Evolutionary conservation across 768 basidiomycete species (phyloP), one percentile per base, ranked within the genome.

Genomic region (Lactarius trivialis): DNA sequence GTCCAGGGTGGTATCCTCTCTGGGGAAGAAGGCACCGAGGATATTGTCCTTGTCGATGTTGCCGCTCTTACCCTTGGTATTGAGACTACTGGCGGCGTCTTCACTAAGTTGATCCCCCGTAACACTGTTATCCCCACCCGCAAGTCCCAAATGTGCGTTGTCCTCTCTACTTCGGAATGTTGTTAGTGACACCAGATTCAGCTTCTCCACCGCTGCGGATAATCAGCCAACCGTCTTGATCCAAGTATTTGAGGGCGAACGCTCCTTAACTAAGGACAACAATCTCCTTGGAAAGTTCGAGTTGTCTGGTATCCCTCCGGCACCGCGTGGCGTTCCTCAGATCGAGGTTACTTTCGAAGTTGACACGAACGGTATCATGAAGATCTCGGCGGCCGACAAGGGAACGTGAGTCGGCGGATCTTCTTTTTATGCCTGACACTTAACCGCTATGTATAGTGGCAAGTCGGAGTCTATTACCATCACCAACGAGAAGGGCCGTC

Each of bases 51-150:
- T 60, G 91, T 99, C 71, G 96, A 99, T 75, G 93, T 98, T 73
- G 89, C 88, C 79, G 94, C 96, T 30, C 84, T 98, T 43, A 96
- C 96, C 33, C 92, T 98, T 73, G 95, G 96, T 84, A 99, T 98
- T 69, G 96, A 98, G 83, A 98, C 95, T 70, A 96, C 95, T 41
- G 94, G 96, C 71, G 93, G 94, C 74, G 94, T 98, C 69, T 92
- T 98, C 82, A 98, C 94, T 68, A 97, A 96, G 77, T 82, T 99
- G 71, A 98, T 99, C 70, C 83, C 93, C 64, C 89, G 96, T 70
- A 98, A 98, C 85, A 98, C 96, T 48, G 93, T 96, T 72, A 94
- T 98, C 73, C 96, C 96, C 63, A 98, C 95, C 70, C 89, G 90
- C 81, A 98, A 98, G 82, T 86, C 85, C 65, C 94, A 98, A 78